Base-by-base conservation (phyloP, 441 rosid genomes). In the Aleurites moluccanus region DNA sequence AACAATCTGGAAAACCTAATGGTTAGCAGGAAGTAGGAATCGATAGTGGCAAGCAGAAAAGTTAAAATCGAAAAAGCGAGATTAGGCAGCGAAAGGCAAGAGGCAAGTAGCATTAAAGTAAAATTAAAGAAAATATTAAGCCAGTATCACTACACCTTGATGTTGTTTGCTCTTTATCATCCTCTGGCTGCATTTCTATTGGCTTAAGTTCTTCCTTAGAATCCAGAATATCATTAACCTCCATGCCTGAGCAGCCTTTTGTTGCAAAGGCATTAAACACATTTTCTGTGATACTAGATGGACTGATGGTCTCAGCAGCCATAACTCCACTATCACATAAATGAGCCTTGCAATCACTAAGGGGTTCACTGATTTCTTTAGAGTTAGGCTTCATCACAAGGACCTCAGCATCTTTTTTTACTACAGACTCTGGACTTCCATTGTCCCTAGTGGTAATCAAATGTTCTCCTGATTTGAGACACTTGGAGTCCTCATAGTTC, bases 71-170 rank as follows among this genome's bases (percentile, higher is more conserved):
- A 66, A 4, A 68, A 72, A 60, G 60, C 70, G 62, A 75, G 7
- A 52, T 73, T 66, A 66, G 42, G 71, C 62, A 73, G 67, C 56
- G 45, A 69, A 71, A 77, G 73, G 69, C 25, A 68, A 69, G 38
- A 69, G 64, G 50, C 61, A 38, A 47, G 23, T 27, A 75, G 75
- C 73, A 66, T 21, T 47, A 74, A 77, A 73, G 56, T 44, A 49
- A 73, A 64, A 61, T 42, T 33, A 15, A 72, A 76, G 73, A 62
- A 71, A 44, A 57, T 57, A 77, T 30, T 21, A 44, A 77, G 66
- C 69, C 57, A 78, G 50, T 27, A 74, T 79, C 53, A 76, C 67
- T 62, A 67, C 74, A 93, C 98, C 98, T 92, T 75, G 87, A 76
- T 42, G 75, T 49, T 67, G 70, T 63, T 71, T 67, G 78, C 78